A percentile compares a stretch with the other conserved stretches of the same genome.
Evolutionary conservation across 495 filamentous ascomycete species (phyloP).

Genomic region (Talaromyces ruber): DNA sequence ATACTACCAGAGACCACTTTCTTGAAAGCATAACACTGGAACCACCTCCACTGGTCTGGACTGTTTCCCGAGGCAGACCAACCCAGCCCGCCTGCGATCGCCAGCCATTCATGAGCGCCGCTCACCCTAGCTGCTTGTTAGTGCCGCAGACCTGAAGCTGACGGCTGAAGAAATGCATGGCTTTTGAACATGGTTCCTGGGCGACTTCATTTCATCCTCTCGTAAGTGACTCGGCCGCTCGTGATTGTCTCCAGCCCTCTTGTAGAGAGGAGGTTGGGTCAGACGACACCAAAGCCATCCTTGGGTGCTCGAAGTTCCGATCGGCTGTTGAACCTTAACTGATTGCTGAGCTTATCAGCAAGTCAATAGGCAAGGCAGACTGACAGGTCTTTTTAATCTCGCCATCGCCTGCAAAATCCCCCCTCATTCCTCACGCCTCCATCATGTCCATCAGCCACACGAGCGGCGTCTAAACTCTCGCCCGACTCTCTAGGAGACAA

Average conservation of each 20-base stretch:
- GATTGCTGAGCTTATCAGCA: neutral
- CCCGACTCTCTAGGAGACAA: neutral
- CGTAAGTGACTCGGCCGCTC: neutral
- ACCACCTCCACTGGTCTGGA: neutral
- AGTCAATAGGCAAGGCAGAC: neutral
- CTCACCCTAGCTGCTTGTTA: neutral
- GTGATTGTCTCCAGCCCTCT: neutral
- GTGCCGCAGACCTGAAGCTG: neutral
- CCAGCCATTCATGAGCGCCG: neutral
- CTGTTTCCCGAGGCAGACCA: neutral
- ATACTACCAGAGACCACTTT: neutral
- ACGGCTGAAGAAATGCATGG: neutral
- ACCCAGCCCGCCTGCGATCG: neutral
- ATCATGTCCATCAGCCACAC: conserved; percentile 2
- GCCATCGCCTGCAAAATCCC: neutral
- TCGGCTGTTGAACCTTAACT: neutral
- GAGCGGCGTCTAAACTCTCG: neutral
- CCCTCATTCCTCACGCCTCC: neutral
- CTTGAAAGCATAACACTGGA: neutral
- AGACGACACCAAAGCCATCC: neutral
- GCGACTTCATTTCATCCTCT: neutral
- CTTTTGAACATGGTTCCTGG: neutral
- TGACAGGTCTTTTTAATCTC: neutral
- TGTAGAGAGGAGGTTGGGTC: neutral
- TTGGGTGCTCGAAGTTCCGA: neutral